Evolutionary conservation across 2,329 filamentous ascomycete species (phyloP).

Genomic region (Teratosphaeria destructans): DNA sequence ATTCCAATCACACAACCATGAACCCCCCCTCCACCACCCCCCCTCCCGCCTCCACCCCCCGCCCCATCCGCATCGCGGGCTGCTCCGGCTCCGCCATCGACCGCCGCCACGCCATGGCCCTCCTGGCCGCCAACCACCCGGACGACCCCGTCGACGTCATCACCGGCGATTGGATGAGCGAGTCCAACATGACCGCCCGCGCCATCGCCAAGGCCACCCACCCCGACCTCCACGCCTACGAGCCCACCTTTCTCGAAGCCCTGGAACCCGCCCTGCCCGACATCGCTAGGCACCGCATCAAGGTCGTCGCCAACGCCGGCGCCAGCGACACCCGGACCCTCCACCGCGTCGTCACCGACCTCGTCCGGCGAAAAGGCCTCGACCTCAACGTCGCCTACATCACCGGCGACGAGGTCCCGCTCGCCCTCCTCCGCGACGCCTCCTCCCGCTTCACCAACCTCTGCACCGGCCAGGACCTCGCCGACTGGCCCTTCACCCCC

Average conservation of each 20-base stretch:
- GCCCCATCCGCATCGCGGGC: constrained; percentile 23
- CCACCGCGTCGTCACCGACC: constrained; percentile 33
- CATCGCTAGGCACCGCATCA: constrained; percentile 40
- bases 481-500: constrained; percentile 23
- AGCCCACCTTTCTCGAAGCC: constrained; percentile 43
- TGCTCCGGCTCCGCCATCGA: constrained; percentile 31
- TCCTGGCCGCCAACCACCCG: constrained; percentile 19
- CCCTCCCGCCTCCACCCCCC: background rate
- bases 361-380: constrained; percentile 27
- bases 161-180: constrained; percentile 42
- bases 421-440: constrained; percentile 25
- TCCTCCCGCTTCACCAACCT: constrained; percentile 24
- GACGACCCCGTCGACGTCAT: constrained; percentile 41
- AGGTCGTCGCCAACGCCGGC: constrained; percentile 48
- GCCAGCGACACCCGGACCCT: constrained; percentile 45
- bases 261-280: constrained; percentile 35
- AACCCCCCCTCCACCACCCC: too few relatives aligned
- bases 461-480: constrained; percentile 29
- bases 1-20: too few relatives aligned
- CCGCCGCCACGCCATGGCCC: constrained; percentile 26
- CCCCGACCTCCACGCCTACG: constrained; percentile 33
- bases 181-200: constrained; percentile 26
- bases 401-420: constrained; percentile 33
- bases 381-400: constrained; percentile 39
- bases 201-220: constrained; percentile 11